Base-by-base conservation (phyloP, 2,329 filamentous ascomycete genomes). In the Didymella pomorum region DNA sequence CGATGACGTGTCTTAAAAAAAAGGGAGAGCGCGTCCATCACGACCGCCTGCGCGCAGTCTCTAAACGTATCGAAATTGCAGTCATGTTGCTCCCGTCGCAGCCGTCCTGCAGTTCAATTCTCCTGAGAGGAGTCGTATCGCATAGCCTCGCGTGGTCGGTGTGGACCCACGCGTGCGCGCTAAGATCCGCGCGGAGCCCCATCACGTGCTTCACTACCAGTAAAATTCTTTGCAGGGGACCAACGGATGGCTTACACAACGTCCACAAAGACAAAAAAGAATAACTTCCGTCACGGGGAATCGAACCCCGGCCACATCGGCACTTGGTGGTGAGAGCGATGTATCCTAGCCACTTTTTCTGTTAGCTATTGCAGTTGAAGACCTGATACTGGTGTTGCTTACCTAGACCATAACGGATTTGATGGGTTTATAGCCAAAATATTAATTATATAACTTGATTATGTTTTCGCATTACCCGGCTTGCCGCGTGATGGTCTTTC, bases 331-430 rank as follows among this genome's bases (percentile, higher is more conserved):
- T 54, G 52, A 54, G 52, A 54, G 52, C 52, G 52, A 47, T 35
- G 21, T 25, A 54, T 54, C 52, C 52, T 48, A 54, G 52, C 52
- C 52, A 54, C 51, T 52, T 43, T 29, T 6, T 18, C 4, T 37
- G n/a, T 37, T 37, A 20, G 35, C n/a, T n/a, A n/a, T 20, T 37
- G 35, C 7, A 9, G 35, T 37, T 37, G 35, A 29, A 11, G 12
- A 9, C 28, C 11, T 29, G 12, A 29, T 11, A 11, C 9, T 25
- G 23, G 7, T 25, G 3, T 3, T 4, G 23, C 23, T 25, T 25
- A 25, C 23, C 23, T 25, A 25, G 23, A 25, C 23, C 23, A 25
- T 25, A 25, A 25, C 23, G 23, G 23, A 25, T n/a, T n/a, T n/a
- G n/a, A n/a, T n/a, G n/a, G n/a, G n/a, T n/a, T n/a, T n/a, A n/a